A percentile compares a stretch with the other conserved stretches of the same genome.
Conservation (phyloP, 2,329 filamentous ascomycete species). For the Fusarium nurragi region DNA sequence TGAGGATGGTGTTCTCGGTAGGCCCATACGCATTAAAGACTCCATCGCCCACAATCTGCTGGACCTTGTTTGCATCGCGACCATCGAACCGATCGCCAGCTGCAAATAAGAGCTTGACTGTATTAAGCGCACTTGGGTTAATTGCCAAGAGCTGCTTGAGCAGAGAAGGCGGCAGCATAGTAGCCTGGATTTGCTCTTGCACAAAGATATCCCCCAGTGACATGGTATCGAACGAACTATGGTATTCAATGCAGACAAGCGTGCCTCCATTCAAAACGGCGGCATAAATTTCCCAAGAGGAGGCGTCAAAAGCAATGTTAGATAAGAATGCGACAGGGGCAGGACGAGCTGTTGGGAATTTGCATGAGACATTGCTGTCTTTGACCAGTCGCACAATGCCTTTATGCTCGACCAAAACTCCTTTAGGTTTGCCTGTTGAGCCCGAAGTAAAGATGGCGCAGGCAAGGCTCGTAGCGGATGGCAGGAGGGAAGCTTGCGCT, state of each 20-base stretch:
- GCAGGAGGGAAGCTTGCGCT: too few relatives aligned
- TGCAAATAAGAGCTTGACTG: slow-evolving; percentile 11
- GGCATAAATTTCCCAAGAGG: neutral
- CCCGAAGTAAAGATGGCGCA: slow-evolving; percentile 41
- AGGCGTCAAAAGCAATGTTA: neutral
- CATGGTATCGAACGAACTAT: neutral
- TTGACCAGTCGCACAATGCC: neutral
- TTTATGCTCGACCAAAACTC: slow-evolving; percentile 27
- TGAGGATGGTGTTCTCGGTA: too few relatives aligned
- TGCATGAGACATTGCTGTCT: too few relatives aligned
- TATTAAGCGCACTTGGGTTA: neutral
- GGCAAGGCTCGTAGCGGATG: slow-evolving; percentile 17
- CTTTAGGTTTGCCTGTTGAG: slow-evolving; percentile 38
- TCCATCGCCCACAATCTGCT: too few relatives aligned
- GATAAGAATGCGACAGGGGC: neutral
- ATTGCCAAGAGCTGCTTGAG: neutral
- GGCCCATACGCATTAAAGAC: too few relatives aligned
- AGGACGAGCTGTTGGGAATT: neutral
- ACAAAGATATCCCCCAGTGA: neutral
- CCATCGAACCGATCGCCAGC: slow-evolving; percentile 22
- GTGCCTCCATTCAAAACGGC: neutral
- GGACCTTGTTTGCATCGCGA: too few relatives aligned
- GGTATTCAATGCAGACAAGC: neutral
- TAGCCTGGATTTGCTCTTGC: too few relatives aligned
- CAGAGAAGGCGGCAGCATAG: neutral